Percentiles rank a stretch among this genome's conserved stretches.
These are phyloP conservation scores for Phytopythium sindhum DNA, from an alignment of 352 stramenopile genomes.

Conservation along the genomic window DNA sequence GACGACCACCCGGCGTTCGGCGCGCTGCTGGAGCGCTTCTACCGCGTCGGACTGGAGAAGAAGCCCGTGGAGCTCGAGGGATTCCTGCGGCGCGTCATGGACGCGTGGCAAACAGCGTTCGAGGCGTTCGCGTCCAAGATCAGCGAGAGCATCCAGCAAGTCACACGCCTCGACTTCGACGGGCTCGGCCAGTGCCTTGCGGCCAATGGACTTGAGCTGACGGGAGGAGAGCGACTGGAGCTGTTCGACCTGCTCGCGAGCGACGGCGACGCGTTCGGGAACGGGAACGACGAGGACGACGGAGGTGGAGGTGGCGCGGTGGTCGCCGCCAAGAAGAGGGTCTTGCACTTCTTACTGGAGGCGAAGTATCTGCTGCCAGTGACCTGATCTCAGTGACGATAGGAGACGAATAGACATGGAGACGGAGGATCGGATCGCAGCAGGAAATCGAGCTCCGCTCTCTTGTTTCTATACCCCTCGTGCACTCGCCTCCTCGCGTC, in stretches of 20 bases:
- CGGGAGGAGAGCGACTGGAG: conserved; percentile 48
- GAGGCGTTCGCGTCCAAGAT: conserved; percentile 25
- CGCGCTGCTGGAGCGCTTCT: conserved; percentile 33
- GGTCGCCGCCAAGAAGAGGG: conserved; percentile 25
- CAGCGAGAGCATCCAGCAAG: conserved; percentile 17
- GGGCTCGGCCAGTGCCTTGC: conserved; percentile 31
- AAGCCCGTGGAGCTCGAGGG: conserved; percentile 40
- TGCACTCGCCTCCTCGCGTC: background rate
- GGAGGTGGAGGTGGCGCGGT: background rate
- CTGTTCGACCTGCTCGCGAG: conserved; percentile 47
- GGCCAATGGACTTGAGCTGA: conserved; percentile 43
- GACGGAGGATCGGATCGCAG: background rate
- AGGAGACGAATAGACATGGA: background rate
- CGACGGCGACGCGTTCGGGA: conserved; percentile 27
- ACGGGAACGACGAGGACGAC: background rate
- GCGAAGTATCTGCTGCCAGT: conserved; percentile 17
- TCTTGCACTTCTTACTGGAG: conserved; percentile 30
- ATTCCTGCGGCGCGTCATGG: conserved; percentile 38
- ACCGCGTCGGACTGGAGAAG: conserved; percentile 34
- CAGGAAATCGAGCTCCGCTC: conserved; percentile 5
- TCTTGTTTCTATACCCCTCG: conserved; percentile 23
- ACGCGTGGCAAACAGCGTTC: conserved; percentile 39
- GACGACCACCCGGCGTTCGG: conserved; percentile 21
- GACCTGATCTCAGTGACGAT: background rate
- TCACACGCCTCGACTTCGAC: conserved; percentile 30